Evolutionary conservation across 2,329 filamentous ascomycete species (phyloP).

Genomic region (Penicillium sp.): DNA sequence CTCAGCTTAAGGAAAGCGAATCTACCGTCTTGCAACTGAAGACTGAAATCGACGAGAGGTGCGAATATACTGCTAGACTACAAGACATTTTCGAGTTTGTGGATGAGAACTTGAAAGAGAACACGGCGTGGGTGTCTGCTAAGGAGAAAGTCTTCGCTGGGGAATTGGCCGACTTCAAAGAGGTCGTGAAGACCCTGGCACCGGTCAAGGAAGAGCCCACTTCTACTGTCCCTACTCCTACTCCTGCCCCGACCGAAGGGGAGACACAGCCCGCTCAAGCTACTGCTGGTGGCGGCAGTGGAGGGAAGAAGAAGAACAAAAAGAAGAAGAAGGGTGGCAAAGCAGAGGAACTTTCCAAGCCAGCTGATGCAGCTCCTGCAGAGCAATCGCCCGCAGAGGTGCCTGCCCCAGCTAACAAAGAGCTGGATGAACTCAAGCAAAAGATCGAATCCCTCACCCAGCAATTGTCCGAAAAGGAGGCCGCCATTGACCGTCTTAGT

Average conservation of each 20-base stretch:
- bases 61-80: conserved; percentile 34
- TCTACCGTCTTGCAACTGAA: conserved; percentile 49
- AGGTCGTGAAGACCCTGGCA: conserved; percentile 34
- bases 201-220: conserved; percentile 20
- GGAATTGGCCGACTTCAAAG: conserved; percentile 36
- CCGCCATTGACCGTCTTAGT: conserved; percentile 69
- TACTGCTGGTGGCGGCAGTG: conserved; percentile 26
- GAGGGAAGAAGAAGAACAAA: conserved; percentile 71
- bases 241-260: conserved; percentile 19
- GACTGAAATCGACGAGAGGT: conserved; percentile 42
- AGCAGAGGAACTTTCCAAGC: conserved; percentile 38
- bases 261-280: conserved; percentile 22
- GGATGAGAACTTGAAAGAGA: conserved; percentile 40
- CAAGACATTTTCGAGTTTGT: conserved; percentile 43
- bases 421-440: conserved; percentile 35
- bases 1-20: conserved; percentile 56
- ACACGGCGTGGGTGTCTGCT: conserved; percentile 36
- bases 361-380: conserved; percentile 18
- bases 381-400: conserved; percentile 35
- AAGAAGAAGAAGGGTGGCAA: conserved; percentile 80
- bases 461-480: conserved; percentile 59
- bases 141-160: conserved; percentile 37
- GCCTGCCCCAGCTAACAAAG: conserved; percentile 24
- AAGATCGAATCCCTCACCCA: conserved; percentile 38
- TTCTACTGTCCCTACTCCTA: conserved; percentile 4